phyloP scores from a whole-genome alignment of 2,329 filamentous ascomycete genomes.

The Dactylellina parvicollis region DNA sequence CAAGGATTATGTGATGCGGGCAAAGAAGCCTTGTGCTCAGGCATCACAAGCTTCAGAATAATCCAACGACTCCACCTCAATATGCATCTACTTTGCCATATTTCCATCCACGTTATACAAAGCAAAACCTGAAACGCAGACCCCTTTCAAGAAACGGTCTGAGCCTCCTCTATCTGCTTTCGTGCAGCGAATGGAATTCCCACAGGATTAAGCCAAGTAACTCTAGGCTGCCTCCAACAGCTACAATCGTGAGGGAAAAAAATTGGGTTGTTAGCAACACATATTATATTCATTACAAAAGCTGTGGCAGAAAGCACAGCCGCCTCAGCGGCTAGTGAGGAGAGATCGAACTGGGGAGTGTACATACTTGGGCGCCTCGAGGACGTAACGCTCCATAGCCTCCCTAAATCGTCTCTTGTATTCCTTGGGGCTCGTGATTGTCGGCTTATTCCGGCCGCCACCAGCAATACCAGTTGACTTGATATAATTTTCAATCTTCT shows the following conservation, averaged over 20 bases:
- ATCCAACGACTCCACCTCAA: background rate
- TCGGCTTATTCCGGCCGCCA: conserved; percentile 82
- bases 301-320: background rate
- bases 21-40: background rate
- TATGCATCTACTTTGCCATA: background rate
- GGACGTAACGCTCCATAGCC: conserved; percentile 87
- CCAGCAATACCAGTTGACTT: conserved; percentile 89
- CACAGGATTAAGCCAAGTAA: conserved; percentile 53
- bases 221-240: conserved; percentile 53
- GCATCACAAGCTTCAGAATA: background rate
- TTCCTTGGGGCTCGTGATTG: conserved; percentile 95
- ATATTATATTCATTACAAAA: background rate
- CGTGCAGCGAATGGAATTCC: conserved; percentile 51
- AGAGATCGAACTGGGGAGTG: background rate
- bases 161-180: conserved; percentile 46
- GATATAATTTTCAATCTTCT: conserved; percentile 99
- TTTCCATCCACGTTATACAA: conserved; percentile 1
- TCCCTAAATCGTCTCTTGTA: conserved; percentile 96
- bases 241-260: conserved; percentile 19
- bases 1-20: background rate
- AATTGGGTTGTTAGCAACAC: conserved; percentile 15
- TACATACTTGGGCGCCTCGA: conserved; percentile 58
- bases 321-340: background rate
- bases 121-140: background rate
- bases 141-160: conserved; percentile 7